These are phyloP conservation scores for Asterionellopsis glacialis DNA, from an alignment of 108 stramenopile genomes.

Conservation along the genomic window DNA sequence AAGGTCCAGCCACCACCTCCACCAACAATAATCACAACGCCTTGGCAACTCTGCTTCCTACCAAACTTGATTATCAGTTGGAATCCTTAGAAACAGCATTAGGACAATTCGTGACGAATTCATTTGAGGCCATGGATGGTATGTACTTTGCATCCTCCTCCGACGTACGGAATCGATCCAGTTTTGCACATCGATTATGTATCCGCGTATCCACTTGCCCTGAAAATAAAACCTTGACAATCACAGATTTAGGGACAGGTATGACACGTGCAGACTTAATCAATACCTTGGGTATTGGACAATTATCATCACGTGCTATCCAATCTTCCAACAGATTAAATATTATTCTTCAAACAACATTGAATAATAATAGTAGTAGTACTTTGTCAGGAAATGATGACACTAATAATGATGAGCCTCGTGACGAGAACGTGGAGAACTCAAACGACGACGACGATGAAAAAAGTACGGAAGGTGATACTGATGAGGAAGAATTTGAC, in stretches of 20 bases:
- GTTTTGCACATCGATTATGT: slow-evolving; percentile 8
- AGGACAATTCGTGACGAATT: slow-evolving; percentile 20
- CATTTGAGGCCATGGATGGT: slow-evolving; percentile 26
- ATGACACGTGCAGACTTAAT: slow-evolving; percentile 44
- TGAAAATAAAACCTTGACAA: slow-evolving; percentile 12
- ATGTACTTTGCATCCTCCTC: slow-evolving; percentile 24
- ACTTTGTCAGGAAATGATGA: background rate
- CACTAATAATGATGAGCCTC: background rate
- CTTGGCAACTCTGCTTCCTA: too few species aligned
- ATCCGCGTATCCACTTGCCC: background rate
- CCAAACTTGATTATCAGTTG: background rate
- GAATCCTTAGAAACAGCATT: slow-evolving; percentile 11
- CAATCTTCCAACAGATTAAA: slow-evolving; percentile 3
- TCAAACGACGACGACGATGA: slow-evolving; percentile 11
- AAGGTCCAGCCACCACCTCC: background rate
- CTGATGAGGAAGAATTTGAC: slow-evolving; percentile 9
- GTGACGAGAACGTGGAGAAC: background rate
- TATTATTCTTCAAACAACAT: background rate
- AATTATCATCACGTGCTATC: background rate
- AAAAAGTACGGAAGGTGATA: slow-evolving; percentile 1
- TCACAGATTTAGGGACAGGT: slow-evolving; percentile 38
- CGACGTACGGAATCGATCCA: background rate
- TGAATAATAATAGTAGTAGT: background rate
- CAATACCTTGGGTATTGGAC: slow-evolving; percentile 35
- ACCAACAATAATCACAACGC: background rate